Evolutionary conservation across 2,329 filamentous ascomycete genomes (phyloP).

Genomic region (Gaeumannomyces tritici): DNA sequence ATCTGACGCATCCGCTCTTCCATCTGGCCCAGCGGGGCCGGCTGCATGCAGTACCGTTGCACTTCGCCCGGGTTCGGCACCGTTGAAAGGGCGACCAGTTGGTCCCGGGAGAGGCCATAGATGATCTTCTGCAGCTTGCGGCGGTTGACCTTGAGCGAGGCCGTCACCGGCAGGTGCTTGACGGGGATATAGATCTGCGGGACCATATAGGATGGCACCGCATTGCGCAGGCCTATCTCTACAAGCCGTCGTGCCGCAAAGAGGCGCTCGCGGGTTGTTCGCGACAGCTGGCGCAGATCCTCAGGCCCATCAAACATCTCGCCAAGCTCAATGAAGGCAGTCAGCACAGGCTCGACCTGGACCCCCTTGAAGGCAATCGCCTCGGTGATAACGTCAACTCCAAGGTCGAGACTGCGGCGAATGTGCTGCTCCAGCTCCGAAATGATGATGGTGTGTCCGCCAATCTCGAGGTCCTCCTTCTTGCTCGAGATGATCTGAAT

Average conservation of each 20-base stretch:
- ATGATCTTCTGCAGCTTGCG: slow-evolving; percentile 35
- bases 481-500: slow-evolving; percentile 37
- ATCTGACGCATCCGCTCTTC: slow-evolving; percentile 37
- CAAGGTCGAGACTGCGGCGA: slow-evolving; percentile 34
- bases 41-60: slow-evolving; percentile 27
- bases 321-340: slow-evolving; percentile 40
- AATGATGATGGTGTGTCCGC: slow-evolving; percentile 28
- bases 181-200: slow-evolving; percentile 40
- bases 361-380: slow-evolving; percentile 33
- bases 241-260: slow-evolving; percentile 33
- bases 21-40: slow-evolving; percentile 34
- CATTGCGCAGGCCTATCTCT: slow-evolving; percentile 27
- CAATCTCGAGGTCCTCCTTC: slow-evolving; percentile 28
- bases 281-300: slow-evolving; percentile 26
- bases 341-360: slow-evolving; percentile 26
- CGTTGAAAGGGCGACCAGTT: slow-evolving; percentile 30
- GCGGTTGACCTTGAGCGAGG: slow-evolving; percentile 40
- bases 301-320: slow-evolving; percentile 26
- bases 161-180: slow-evolving; percentile 35
- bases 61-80: slow-evolving; percentile 26
- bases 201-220: slow-evolving; percentile 30
- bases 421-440: slow-evolving; percentile 36
- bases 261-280: slow-evolving; percentile 30
- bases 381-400: slow-evolving; percentile 39
- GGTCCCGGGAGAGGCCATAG: slow-evolving; percentile 27